phyloP scores from a whole-genome alignment of 306 rosid species.

The Acacia confusa region DNA sequence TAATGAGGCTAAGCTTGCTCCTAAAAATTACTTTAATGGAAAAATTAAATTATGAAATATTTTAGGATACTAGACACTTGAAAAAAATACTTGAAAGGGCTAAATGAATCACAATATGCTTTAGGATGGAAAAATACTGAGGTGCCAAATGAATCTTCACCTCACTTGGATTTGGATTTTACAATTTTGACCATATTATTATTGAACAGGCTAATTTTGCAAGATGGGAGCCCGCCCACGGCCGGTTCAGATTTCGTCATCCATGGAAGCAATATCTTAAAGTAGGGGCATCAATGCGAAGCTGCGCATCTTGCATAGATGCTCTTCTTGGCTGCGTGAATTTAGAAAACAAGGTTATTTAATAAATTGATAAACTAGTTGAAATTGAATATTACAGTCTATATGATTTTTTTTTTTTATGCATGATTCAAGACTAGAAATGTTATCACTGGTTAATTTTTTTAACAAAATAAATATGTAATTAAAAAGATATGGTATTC shows the following conservation, averaged over 20 bases:
- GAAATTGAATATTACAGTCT: not conserved
- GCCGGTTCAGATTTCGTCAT: constrained; percentile 78
- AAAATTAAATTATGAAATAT: no score
- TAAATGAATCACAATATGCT: no score
- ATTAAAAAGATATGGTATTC: no score
- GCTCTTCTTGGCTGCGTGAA: constrained; percentile 69
- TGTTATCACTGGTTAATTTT: not conserved
- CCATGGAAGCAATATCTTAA: constrained; percentile 85
- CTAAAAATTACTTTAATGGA: no score
- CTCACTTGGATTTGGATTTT: no score
- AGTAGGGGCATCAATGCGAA: constrained; percentile 73
- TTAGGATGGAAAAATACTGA: no score
- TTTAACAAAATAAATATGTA: no score
- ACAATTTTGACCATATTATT: not conserved
- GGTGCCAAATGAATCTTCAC: no score
- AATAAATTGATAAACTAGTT: not conserved
- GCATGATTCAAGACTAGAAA: not conserved
- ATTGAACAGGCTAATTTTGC: constrained; percentile 75
- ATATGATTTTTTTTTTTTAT: no score
- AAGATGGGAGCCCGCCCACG: constrained; percentile 89
- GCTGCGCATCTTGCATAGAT: constrained; percentile 74
- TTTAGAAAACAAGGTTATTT: constrained; percentile 58
- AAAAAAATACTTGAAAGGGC: no score
- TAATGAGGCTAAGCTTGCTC: no score
- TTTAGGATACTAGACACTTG: no score